Evolutionary conservation across 805 yeast species (phyloP), one percentile per base, ranked within the genome.

Genomic region (Zygoascus biomembranicola): DNA sequence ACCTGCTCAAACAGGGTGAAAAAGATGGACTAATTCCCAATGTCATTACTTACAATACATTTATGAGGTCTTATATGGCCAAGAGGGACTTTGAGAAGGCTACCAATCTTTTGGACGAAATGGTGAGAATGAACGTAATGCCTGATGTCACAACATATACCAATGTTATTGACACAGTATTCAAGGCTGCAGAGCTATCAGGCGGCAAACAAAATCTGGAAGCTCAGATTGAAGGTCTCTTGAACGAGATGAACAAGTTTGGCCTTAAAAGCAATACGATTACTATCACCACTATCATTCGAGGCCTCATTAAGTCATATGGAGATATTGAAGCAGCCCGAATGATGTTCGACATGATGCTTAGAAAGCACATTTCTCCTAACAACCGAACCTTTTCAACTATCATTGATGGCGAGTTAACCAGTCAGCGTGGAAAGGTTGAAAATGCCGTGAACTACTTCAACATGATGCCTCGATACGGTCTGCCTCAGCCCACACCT

Each of bases 71-170:
- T 42, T 75, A 78, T 52, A 69, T 77, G 18, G 68, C 70, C 39
- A 55, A 52, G 8, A 69, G 72, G 43, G 72, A 79, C 19, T 64
- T 64, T 55, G 73, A 70, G 32, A 71, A 72, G 47, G 84, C 84
- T 3, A 70, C 71, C n/a, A 72, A 70, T n/a, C 70, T 79, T 13
- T 66, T 84, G 43, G 69, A 73, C 35, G 69, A 70, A 54, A 76
- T 82, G 79, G 63, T 62, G 42, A 64, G 64, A 32, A 54, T 69
- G 26, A 63, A 69, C 2, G 65, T 83, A 23, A 61, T 71, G 39
- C 84, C 85, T 28, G 87, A 82, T 63, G 72, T 80, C 47, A 80
- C 80, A 16, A 83, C 90, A 1, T 79, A 79, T 66, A 77, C 90
- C 2, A 75, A 78, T 37, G 68, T 83, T 23, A 73, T 84, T 51